Evolutionary conservation across 2,329 filamentous ascomycete genomes (phyloP).

Genomic region (Nakataea oryzae): DNA sequence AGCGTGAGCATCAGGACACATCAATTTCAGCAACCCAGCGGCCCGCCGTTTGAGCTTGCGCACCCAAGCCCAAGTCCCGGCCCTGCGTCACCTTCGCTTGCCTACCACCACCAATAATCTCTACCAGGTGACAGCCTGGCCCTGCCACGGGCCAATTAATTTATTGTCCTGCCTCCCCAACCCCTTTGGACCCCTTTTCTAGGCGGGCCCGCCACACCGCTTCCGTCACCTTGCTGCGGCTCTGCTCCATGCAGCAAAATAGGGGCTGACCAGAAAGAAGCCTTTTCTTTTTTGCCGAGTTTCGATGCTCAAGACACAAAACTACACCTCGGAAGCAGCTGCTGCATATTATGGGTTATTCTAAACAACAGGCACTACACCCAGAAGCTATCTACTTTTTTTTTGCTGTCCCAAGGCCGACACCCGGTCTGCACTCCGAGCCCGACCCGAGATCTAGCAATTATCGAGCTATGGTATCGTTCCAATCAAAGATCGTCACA

Average conservation of each 20-base stretch:
- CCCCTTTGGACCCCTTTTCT: background rate
- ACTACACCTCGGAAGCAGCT: background rate
- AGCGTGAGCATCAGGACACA: too few species aligned
- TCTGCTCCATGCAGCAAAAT: background rate
- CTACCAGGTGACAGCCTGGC: background rate
- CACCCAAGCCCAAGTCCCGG: too few species aligned
- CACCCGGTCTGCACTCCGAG: conserved; percentile 1
- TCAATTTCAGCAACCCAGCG: too few species aligned
- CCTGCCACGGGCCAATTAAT: background rate
- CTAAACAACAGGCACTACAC: background rate
- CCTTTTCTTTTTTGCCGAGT: background rate
- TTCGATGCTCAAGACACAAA: background rate
- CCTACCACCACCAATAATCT: too few species aligned
- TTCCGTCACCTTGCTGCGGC: background rate
- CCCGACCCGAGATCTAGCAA: background rate
- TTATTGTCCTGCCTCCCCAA: background rate
- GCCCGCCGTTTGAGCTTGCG: too few species aligned
- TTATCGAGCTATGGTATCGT: background rate
- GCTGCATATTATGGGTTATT: background rate
- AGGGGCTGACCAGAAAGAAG: background rate
- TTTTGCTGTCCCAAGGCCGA: background rate
- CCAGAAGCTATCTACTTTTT: background rate
- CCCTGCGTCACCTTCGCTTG: too few species aligned
- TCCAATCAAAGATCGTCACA: background rate
- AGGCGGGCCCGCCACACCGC: background rate